These are phyloP conservation scores for Syncephalis fuscata DNA, from an alignment of 371 early-diverging fungal genomes.

Conservation along the genomic window DNA sequence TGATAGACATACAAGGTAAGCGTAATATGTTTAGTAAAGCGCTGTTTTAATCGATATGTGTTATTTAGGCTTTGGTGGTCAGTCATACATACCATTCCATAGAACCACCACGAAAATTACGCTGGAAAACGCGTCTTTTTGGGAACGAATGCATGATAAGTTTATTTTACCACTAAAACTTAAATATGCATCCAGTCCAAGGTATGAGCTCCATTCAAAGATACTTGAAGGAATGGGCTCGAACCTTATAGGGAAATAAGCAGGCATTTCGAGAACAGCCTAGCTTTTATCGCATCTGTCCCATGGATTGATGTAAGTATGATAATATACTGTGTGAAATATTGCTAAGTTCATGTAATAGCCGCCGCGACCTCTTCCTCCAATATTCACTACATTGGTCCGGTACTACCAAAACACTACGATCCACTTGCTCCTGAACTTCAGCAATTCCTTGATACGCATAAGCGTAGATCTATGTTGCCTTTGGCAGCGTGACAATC, in stretches of 20 bases:
- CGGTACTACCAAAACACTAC: not conserved
- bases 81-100: not conserved
- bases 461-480: not conserved
- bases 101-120: not conserved
- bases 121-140: not conserved
- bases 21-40: too few species aligned
- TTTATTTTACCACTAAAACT: not conserved
- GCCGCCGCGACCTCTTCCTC: not conserved
- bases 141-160: conserved; percentile 1
- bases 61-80: not conserved
- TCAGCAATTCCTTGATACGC: not conserved
- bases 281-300: not conserved
- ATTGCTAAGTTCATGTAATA: too few species aligned
- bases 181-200: not conserved
- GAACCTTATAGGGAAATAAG: not conserved
- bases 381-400: conserved; percentile 1
- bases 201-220: not conserved
- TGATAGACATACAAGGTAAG: not conserved
- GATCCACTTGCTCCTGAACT: not conserved
- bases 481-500: not conserved
- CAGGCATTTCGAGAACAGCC: not conserved
- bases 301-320: conserved; percentile 1
- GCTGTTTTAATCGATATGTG: too few species aligned
- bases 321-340: too few species aligned
- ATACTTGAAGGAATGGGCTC: not conserved